Percentiles rank a stretch among this genome's conserved stretches.
phyloP scores from a whole-genome alignment of 331 rosid genomes.

The Acacia pycnantha region DNA sequence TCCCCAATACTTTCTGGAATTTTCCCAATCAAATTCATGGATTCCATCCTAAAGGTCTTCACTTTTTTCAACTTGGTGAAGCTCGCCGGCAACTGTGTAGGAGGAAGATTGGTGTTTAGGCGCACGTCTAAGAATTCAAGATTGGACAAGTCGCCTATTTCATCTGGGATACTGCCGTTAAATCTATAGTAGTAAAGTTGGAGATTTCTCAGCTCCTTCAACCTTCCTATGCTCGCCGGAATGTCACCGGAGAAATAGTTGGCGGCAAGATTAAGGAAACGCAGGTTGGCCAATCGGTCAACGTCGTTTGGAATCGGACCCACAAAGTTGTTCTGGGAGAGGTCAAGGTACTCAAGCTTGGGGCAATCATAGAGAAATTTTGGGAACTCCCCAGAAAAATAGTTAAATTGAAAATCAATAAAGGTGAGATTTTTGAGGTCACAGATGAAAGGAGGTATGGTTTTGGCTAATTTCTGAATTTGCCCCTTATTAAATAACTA shows the following conservation, averaged over 20 bases:
- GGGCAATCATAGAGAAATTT: constrained; percentile 43
- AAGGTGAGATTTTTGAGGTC: constrained; percentile 49
- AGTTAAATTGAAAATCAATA: constrained; percentile 30
- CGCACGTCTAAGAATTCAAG: constrained; percentile 29
- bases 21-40: constrained; percentile 11
- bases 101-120: neutral
- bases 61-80: constrained; percentile 45
- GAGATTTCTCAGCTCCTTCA: constrained; percentile 38
- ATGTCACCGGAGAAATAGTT: constrained; percentile 53
- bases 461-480: too few species aligned
- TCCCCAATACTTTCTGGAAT: constrained; percentile 40
- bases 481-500: too few species aligned
- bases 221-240: constrained; percentile 41
- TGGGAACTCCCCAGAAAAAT: constrained; percentile 44
- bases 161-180: constrained; percentile 43
- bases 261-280: constrained; percentile 33
- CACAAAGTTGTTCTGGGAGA: constrained; percentile 40
- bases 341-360: constrained; percentile 42
- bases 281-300: constrained; percentile 38
- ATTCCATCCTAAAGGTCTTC: constrained; percentile 18
- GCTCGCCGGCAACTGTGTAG: constrained; percentile 37
- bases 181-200: constrained; percentile 7
- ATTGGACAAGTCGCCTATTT: constrained; percentile 51
- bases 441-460: constrained; percentile 53
- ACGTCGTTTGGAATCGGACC: constrained; percentile 49